Evolutionary conservation across 768 basidiomycete genomes (phyloP).

Genomic region (Pulveroboletus sp.): DNA sequence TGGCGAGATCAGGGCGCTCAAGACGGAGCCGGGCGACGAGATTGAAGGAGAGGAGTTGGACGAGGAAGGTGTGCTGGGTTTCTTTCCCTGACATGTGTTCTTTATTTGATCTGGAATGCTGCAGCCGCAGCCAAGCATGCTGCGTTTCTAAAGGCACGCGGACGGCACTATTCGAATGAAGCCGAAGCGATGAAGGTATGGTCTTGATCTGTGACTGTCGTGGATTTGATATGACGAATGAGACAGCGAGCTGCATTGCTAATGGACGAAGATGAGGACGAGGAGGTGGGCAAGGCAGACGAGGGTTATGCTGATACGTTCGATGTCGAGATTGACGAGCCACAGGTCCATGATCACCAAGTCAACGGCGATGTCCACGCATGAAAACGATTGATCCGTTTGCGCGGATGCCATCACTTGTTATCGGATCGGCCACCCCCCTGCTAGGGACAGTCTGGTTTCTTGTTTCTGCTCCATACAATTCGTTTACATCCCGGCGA

Average conservation of each 20-base stretch:
- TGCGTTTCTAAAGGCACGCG: conserved; percentile 76
- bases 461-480: not conserved
- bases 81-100: not conserved
- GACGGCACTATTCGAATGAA: conserved; percentile 87
- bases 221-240: conserved; percentile 1
- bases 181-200: conserved; percentile 90
- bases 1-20: conserved; percentile 51
- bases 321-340: not conserved
- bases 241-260: conserved; percentile 61
- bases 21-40: conserved; percentile 44
- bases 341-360: not conserved
- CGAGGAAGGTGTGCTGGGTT: conserved; percentile 65
- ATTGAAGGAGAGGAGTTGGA: conserved; percentile 84
- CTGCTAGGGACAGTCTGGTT: not conserved
- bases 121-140: conserved; percentile 80
- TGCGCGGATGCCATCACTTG: not conserved
- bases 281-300: not conserved
- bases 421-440: conserved; percentile 1
- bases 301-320: conserved; percentile 11
- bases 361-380: conserved; percentile 24
- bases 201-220: not conserved
- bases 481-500: conserved; percentile 1
- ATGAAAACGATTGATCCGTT: conserved; percentile 3
- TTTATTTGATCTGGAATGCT: not conserved
- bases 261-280: conserved; percentile 60